Percentiles rank a stretch among this genome's conserved stretches.
phyloP scores from a whole-genome alignment of 768 basidiomycete species.

The Mycena leptocephala region DNA sequence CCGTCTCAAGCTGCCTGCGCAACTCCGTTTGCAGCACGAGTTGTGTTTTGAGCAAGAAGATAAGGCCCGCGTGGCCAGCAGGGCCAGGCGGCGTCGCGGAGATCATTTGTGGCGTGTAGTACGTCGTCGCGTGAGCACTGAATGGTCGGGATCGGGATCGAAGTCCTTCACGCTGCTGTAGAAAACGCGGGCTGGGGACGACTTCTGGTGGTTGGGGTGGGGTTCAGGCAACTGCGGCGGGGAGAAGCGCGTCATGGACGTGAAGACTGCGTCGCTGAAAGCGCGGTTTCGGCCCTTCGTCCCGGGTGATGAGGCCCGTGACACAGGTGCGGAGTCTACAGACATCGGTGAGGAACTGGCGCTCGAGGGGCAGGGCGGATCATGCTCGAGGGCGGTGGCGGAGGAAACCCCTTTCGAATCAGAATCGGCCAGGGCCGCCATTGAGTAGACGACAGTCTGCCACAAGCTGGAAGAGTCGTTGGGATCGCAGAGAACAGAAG shows the following conservation, averaged over 20 bases:
- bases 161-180: slow-evolving; percentile 47
- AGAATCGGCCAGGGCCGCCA: slow-evolving; percentile 51
- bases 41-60: slow-evolving; percentile 83
- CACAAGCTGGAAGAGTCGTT: slow-evolving; percentile 82
- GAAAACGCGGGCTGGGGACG: slow-evolving; percentile 62
- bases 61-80: slow-evolving; percentile 61
- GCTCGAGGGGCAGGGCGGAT: slow-evolving; percentile 23
- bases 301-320: slow-evolving; percentile 45
- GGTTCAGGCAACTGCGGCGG: slow-evolving; percentile 64
- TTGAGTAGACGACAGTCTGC: slow-evolving; percentile 74
- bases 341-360: slow-evolving; percentile 50
- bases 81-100: slow-evolving; percentile 72
- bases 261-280: slow-evolving; percentile 77
- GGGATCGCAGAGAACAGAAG: slow-evolving; percentile 64
- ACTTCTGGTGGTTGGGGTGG: slow-evolving; percentile 78
- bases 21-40: slow-evolving; percentile 83
- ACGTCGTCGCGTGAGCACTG: slow-evolving; percentile 79
- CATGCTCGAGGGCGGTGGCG: slow-evolving; percentile 23
- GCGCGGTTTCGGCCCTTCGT: slow-evolving; percentile 66
- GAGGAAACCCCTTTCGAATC: slow-evolving; percentile 41
- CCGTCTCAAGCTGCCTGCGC: slow-evolving; percentile 83
- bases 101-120: slow-evolving; percentile 84
- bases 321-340: slow-evolving; percentile 38
- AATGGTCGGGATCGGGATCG: slow-evolving; percentile 77
- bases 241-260: slow-evolving; percentile 65